Evolutionary conservation across 2,329 filamentous ascomycete species (phyloP).

Genomic region (Metarhizium humberi): DNA sequence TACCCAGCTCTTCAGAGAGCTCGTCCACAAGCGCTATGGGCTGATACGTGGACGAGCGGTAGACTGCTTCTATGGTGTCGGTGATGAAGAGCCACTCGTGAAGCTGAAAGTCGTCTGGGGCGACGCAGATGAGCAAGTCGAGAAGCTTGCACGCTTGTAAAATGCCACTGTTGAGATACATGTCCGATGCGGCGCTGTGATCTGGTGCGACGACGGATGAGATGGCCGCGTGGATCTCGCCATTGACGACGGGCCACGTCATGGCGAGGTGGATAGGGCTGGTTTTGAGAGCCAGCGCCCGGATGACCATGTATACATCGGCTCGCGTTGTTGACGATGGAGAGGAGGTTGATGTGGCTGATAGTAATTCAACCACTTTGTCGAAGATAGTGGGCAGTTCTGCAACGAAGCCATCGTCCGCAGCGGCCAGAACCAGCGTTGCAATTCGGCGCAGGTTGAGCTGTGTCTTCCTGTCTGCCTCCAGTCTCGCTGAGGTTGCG

Average conservation of each 20-base stretch:
- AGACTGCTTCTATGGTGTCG: slow-evolving; percentile 93
- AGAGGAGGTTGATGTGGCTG: slow-evolving; percentile 77
- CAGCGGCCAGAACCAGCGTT: slow-evolving; percentile 66
- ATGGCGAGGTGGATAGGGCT: slow-evolving; percentile 71
- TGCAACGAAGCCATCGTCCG: slow-evolving; percentile 68
- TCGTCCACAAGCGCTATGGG: slow-evolving; percentile 76
- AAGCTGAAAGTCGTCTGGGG: slow-evolving; percentile 95
- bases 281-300: slow-evolving; percentile 71
- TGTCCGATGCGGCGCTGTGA: slow-evolving; percentile 54
- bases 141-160: slow-evolving; percentile 91
- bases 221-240: slow-evolving; percentile 73
- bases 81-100: slow-evolving; percentile 97
- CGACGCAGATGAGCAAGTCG: slow-evolving; percentile 75
- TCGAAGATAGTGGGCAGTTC: slow-evolving; percentile 68
- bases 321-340: slow-evolving; percentile 83
- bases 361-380: slow-evolving; percentile 78
- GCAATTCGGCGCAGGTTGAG: slow-evolving; percentile 78
- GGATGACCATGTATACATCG: slow-evolving; percentile 82
- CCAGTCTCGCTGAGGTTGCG: slow-evolving; percentile 83
- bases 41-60: slow-evolving; percentile 61
- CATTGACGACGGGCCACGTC: slow-evolving; percentile 84
- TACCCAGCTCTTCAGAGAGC: slow-evolving; percentile 65
- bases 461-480: slow-evolving; percentile 89
- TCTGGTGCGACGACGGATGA: slow-evolving; percentile 63
- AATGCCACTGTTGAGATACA: slow-evolving; percentile 66